Percentiles rank a stretch among this genome's conserved stretches.
Conservation (phyloP, 768 basidiomycete species). For the Trametes cingulata region DNA sequence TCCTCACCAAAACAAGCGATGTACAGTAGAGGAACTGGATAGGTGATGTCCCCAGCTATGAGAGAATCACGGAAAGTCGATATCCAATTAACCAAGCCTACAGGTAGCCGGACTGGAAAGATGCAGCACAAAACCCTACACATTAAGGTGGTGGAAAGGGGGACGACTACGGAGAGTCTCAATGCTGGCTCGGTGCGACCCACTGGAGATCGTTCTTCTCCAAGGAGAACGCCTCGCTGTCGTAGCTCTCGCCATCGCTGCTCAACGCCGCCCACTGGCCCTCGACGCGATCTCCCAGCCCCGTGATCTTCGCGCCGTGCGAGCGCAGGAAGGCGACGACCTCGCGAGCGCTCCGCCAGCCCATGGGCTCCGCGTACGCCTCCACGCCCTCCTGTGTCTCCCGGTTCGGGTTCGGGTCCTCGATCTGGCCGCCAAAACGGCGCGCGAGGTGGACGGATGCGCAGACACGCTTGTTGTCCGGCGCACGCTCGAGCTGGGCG, state of each 20-base stretch:
- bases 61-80: not conserved
- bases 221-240: conserved; percentile 18
- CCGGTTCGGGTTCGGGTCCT: conserved; percentile 28
- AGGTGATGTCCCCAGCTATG: no score
- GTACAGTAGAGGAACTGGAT: no score
- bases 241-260: conserved; percentile 54
- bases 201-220: conserved; percentile 17
- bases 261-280: conserved; percentile 76
- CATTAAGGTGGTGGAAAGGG: not conserved
- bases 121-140: not conserved
- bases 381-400: conserved; percentile 25
- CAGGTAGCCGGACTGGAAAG: not conserved
- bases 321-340: conserved; percentile 69
- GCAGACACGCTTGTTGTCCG: conserved; percentile 49
- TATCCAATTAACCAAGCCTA: not conserved
- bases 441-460: conserved; percentile 50
- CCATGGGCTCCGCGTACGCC: conserved; percentile 30
- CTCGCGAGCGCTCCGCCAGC: conserved; percentile 69
- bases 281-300: conserved; percentile 45
- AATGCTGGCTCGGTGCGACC: conserved; percentile 15
- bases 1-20: no score
- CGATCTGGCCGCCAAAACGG: conserved; percentile 42
- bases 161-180: not conserved
- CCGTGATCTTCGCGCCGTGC: conserved; percentile 70
- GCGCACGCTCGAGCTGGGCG: conserved; percentile 50